Percentiles rank a stretch among this genome's conserved stretches.
Evolutionary conservation across 768 basidiomycete genomes (phyloP).

Genomic region (Tylopilus cervinicoccineus): DNA sequence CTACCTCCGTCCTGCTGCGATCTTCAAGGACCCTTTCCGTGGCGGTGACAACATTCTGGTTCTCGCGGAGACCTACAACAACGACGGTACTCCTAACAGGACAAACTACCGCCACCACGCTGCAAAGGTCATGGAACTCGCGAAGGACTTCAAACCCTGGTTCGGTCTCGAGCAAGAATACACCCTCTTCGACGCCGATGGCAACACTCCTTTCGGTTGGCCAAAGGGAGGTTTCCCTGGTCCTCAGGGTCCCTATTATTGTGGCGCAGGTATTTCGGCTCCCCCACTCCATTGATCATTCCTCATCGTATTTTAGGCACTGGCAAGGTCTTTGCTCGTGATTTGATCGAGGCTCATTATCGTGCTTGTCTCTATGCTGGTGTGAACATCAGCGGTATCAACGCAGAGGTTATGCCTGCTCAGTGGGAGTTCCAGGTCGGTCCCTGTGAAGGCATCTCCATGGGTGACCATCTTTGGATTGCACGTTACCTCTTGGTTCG

Average conservation of each 20-base stretch:
- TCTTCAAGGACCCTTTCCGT: constrained; percentile 99
- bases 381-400: constrained; percentile 98
- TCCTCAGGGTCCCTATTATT: constrained; percentile 99
- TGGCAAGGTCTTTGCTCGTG: constrained; percentile 97
- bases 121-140: constrained; percentile 93
- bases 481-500: constrained; percentile 94
- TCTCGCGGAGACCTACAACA: constrained; percentile 97
- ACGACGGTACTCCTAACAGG: constrained; percentile 95
- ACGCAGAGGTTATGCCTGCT: constrained; percentile 99
- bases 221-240: constrained; percentile 99
- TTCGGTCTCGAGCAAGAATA: constrained; percentile 99
- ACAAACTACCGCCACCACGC: constrained; percentile 95
- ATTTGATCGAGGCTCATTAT: constrained; percentile 99
- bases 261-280: constrained; percentile 76
- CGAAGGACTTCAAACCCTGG: constrained; percentile 81
- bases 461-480: constrained; percentile 99
- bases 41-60: constrained; percentile 97
- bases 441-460: constrained; percentile 94
- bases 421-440: constrained; percentile 99
- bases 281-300: background rate
- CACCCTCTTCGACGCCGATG: constrained; percentile 93
- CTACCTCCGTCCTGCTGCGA: constrained; percentile 94
- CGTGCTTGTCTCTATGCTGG: constrained; percentile 93
- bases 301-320: constrained; percentile 52
- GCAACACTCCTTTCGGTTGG: constrained; percentile 82